Base-by-base conservation (phyloP, 352 stramenopile species). In the Pythium monospermum region DNA sequence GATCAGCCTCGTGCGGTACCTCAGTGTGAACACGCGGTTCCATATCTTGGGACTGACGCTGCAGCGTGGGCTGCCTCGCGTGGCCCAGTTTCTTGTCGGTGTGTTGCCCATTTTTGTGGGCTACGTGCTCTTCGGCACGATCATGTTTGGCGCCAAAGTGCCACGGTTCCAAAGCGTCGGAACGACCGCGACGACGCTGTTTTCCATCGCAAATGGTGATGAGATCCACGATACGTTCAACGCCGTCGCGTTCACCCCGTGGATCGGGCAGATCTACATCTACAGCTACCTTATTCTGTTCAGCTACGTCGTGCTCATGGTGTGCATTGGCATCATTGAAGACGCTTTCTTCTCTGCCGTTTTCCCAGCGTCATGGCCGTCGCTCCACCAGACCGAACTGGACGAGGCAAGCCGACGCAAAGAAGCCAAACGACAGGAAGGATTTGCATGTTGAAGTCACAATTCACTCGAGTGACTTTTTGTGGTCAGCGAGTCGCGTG, bases 311-410 rank as follows among this genome's bases (percentile, higher is more conserved):
- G 83, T 94, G 46, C 65, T 94, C 23, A 94, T 94, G 76, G 83
- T 94, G 11, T 93, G 83, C 65, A 94, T 95, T 56, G 79, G 78
- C 16, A 89, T 95, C 44, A 90, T 94, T 41, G 85, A 95, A 60
- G 81, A 95, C 56, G 76, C 83, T 18, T 95, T 93, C 61, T 95
- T 95, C 65, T 83, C 81, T 6, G 76, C 81, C 27, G 76, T 85
- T 19, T 89, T 86, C 50, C 78, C 78, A 5, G 73, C 65, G 4
- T 76, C 76, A 16, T 91, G 80, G 75, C 73, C 75, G 4, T 74
- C 66, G 11, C 61, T 73, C 4, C 52, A 70, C 37, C 27, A 69
- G n/a, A 58, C 28, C 1, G 64, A 72, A 33, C 47, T 37, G 6
- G 49, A 58, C 16, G 28, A 48, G 3, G 48, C n/a, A 27, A 36